These are phyloP conservation scores for Dendrobium nobile DNA, from an alignment of 106 monocot species.

Conservation along the genomic window DNA sequence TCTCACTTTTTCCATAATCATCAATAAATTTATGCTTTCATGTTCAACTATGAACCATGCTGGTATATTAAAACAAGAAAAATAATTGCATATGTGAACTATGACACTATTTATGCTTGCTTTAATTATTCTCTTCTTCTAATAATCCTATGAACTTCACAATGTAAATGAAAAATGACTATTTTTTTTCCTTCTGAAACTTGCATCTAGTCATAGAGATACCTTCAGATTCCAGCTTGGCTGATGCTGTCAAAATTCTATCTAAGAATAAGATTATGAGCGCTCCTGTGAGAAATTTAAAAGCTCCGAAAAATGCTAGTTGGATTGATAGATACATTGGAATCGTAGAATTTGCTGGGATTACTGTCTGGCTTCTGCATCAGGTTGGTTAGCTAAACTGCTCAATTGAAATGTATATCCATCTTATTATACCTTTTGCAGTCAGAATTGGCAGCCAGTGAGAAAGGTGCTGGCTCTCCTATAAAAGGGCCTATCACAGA, in stretches of 20 bases:
- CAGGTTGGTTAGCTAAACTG: slow-evolving; percentile 39
- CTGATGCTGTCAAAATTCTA: slow-evolving; percentile 51
- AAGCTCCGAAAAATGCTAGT: slow-evolving; percentile 61
- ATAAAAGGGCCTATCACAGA: slow-evolving; percentile 10
- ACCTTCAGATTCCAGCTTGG: slow-evolving; percentile 68
- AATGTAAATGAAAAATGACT: slow-evolving; percentile 5
- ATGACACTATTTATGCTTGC: background rate
- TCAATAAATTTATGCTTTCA: too few species aligned
- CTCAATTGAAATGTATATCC: background rate
- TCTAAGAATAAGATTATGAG: slow-evolving; percentile 60
- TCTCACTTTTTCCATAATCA: too few species aligned
- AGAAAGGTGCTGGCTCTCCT: slow-evolving; percentile 10
- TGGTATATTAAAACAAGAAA: background rate
- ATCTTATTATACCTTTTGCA: slow-evolving; percentile 17
- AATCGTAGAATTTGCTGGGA: slow-evolving; percentile 81
- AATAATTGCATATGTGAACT: background rate
- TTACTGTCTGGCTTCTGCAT: slow-evolving; percentile 84
- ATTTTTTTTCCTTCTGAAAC: slow-evolving; percentile 10
- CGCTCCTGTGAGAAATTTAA: slow-evolving; percentile 58
- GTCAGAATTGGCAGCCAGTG: slow-evolving; percentile 46
- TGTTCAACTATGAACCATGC: background rate
- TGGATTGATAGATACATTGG: slow-evolving; percentile 89
- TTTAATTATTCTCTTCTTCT: background rate
- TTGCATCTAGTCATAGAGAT: slow-evolving; percentile 51
- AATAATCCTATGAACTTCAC: background rate